Evolutionary conservation across 1,284 basidiomycete species (phyloP).

Genomic region (Ganoderma lucidum): DNA sequence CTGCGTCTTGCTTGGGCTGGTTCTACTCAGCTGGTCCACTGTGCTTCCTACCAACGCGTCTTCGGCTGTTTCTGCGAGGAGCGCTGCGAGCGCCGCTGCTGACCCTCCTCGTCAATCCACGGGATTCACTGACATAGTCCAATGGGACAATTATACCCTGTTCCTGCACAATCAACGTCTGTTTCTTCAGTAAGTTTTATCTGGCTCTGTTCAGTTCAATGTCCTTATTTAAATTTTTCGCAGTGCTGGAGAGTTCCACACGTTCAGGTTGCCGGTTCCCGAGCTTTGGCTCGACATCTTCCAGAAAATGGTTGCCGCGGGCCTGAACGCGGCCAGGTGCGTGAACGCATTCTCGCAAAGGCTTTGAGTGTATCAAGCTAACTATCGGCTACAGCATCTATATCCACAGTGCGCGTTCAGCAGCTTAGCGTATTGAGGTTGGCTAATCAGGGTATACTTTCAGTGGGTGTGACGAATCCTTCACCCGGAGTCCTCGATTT

Average conservation of each 20-base stretch:
- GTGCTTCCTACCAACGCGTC: background rate
- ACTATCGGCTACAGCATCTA: constrained; percentile 58
- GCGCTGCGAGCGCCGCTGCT: constrained; percentile 2
- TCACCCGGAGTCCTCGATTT: constrained; percentile 80
- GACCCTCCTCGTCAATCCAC: constrained; percentile 41
- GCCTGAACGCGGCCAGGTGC: constrained; percentile 69
- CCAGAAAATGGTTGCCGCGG: constrained; percentile 82
- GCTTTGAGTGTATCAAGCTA: background rate
- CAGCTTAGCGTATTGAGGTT: background rate
- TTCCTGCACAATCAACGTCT: constrained; percentile 41
- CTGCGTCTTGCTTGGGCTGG: background rate
- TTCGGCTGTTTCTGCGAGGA: background rate
- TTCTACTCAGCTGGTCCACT: background rate
- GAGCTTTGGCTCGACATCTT: constrained; percentile 85
- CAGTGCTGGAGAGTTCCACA: constrained; percentile 82
- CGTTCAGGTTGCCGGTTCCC: constrained; percentile 83
- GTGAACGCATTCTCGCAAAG: background rate
- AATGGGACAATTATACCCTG: constrained; percentile 45
- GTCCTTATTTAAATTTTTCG: background rate
- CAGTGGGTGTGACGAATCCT: constrained; percentile 74
- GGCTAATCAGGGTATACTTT: background rate
- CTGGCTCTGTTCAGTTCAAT: too few species aligned
- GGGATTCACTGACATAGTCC: constrained; percentile 39
- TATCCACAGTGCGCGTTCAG: constrained; percentile 56
- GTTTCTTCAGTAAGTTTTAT: constrained; percentile 56